phyloP scores from a whole-genome alignment of 495 filamentous ascomycete species.

The Xylaria venustula region DNA sequence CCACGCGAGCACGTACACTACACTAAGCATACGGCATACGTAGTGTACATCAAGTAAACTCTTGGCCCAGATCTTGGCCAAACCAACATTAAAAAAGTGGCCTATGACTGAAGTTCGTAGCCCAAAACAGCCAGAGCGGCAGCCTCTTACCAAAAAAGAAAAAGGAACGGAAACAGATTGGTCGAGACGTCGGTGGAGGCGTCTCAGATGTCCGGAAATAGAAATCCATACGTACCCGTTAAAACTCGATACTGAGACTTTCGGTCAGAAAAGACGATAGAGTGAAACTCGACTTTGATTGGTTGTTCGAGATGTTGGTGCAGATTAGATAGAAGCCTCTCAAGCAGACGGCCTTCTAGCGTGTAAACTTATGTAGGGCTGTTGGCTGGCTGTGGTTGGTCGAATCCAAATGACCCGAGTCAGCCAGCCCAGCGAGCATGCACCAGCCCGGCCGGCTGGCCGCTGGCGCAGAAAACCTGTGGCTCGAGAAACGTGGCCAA shows the following conservation, averaged over 20 bases:
- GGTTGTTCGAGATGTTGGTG: not conserved
- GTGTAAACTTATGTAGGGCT: not conserved
- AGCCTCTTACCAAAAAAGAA: too few species aligned
- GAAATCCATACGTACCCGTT: not conserved
- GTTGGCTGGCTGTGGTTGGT: not conserved
- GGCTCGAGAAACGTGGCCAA: conserved; percentile 7
- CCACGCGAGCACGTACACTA: too few species aligned
- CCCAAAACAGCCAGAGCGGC: too few species aligned
- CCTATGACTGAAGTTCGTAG: too few species aligned
- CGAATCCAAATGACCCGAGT: not conserved
- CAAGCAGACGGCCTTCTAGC: not conserved
- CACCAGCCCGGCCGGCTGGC: not conserved
- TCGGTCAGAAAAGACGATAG: not conserved
- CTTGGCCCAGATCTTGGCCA: too few species aligned
- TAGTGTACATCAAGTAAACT: too few species aligned
- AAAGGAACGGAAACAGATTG: not conserved
- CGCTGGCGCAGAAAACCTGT: not conserved
- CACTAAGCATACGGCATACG: too few species aligned
- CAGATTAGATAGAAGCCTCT: not conserved
- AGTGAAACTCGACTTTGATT: not conserved
- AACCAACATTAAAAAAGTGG: too few species aligned
- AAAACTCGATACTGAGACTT: not conserved
- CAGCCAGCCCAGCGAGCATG: too few species aligned
- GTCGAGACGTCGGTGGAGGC: not conserved
- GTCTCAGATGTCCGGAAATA: not conserved